phyloP scores from a whole-genome alignment of 2,329 filamentous ascomycete genomes.

The Aspergillus ochraceus region DNA sequence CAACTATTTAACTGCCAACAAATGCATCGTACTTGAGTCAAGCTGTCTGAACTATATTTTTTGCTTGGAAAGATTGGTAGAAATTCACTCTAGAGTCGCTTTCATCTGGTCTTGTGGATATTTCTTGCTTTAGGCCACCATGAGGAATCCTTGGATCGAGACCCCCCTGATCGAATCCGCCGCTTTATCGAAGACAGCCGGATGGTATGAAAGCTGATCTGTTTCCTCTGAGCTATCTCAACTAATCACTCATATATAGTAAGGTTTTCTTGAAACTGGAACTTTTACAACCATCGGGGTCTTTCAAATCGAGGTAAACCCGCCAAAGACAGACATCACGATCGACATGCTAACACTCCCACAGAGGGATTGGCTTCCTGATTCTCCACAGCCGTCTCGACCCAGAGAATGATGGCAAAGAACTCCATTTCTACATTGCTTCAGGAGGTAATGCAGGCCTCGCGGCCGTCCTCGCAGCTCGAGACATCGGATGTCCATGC shows the following conservation, averaged over 20 bases:
- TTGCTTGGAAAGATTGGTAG: neutral
- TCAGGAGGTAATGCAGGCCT: constrained; percentile 81
- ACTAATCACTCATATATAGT: constrained; percentile 35
- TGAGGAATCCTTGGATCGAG: constrained; percentile 38
- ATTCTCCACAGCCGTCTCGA: constrained; percentile 29
- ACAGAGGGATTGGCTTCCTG: constrained; percentile 39
- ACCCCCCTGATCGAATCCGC: constrained; percentile 41
- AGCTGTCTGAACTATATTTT: neutral
- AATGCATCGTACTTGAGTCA: neutral
- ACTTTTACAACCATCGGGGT: constrained; percentile 75
- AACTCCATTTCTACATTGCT: constrained; percentile 71
- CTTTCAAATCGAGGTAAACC: constrained; percentile 74
- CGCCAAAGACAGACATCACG: neutral
- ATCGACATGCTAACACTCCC: neutral
- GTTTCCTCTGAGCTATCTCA: neutral
- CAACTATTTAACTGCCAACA: neutral
- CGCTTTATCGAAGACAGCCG: constrained; percentile 37
- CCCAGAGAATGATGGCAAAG: constrained; percentile 28
- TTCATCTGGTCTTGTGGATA: neutral
- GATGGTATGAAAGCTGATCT: constrained; percentile 31
- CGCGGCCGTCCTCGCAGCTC: constrained; percentile 71
- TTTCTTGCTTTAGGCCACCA: neutral
- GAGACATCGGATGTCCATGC: constrained; percentile 60
- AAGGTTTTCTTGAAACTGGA: constrained; percentile 82
- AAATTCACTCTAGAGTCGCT: neutral